phyloP scores from a whole-genome alignment of 768 basidiomycete species.

The Tulasnella sp. region DNA sequence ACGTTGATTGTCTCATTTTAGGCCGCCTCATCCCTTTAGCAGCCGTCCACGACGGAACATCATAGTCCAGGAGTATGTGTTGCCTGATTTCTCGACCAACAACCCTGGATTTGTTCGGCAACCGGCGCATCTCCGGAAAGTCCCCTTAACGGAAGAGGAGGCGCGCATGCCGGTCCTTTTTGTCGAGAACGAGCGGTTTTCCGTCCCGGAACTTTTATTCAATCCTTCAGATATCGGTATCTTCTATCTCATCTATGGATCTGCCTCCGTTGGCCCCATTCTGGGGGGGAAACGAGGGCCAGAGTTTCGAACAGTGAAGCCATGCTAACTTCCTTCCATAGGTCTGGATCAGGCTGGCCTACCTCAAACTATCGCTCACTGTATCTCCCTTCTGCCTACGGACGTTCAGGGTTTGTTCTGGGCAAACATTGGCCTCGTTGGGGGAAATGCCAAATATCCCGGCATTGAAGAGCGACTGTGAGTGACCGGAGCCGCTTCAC shows the following conservation, averaged over 20 bases:
- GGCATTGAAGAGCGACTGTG: constrained; percentile 73
- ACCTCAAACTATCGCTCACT: constrained; percentile 61
- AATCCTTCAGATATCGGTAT: constrained; percentile 83
- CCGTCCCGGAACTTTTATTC: constrained; percentile 88
- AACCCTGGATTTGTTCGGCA: constrained; percentile 42
- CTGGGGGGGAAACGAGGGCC: not conserved
- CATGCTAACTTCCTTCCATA: constrained; percentile 25
- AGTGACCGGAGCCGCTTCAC: constrained; percentile 28
- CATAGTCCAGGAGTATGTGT: constrained; percentile 80
- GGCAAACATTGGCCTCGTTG: constrained; percentile 86
- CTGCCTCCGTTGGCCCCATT: not conserved
- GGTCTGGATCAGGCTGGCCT: constrained; percentile 80
- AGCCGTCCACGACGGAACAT: constrained; percentile 48
- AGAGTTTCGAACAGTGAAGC: not conserved
- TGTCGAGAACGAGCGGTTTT: constrained; percentile 89
- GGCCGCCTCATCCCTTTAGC: constrained; percentile 32
- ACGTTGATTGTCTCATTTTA: not conserved
- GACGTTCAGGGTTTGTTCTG: constrained; percentile 92
- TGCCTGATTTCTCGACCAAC: constrained; percentile 70
- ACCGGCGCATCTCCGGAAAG: constrained; percentile 24
- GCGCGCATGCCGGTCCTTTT: constrained; percentile 47
- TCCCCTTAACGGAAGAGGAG: not conserved
- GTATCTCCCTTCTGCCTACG: constrained; percentile 65
- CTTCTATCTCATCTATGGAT: constrained; percentile 14
- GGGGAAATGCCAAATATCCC: constrained; percentile 69